phyloP scores from a whole-genome alignment of 345 rosid species.

The Bretschneidera sinensis region DNA sequence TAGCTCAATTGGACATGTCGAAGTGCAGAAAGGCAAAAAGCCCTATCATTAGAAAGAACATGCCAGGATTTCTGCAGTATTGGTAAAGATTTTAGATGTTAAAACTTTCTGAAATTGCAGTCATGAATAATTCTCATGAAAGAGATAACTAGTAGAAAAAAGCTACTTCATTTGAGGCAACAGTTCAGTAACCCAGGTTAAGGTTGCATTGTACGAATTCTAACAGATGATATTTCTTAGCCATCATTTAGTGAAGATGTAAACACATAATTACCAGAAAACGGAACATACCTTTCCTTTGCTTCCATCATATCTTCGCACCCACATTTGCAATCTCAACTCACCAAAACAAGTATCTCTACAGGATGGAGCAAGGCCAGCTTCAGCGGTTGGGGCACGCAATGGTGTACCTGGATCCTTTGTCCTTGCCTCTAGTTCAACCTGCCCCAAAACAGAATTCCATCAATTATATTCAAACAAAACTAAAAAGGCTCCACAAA shows the following conservation, averaged over 20 bases:
- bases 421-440: slow-evolving; percentile 74
- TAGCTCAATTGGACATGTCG: too few species aligned
- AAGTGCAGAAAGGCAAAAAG: too few species aligned
- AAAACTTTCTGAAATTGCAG: background rate
- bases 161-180: too few species aligned
- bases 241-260: too few species aligned
- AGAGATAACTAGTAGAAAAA: too few species aligned
- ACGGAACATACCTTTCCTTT: slow-evolving; percentile 70
- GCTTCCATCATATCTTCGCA: slow-evolving; percentile 56
- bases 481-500: background rate
- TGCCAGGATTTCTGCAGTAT: too few species aligned
- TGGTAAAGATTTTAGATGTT: too few species aligned
- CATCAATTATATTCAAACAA: slow-evolving; percentile 1
- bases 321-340: slow-evolving; percentile 79
- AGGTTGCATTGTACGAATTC: too few species aligned
- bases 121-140: background rate
- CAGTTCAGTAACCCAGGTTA: too few species aligned
- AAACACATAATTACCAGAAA: too few species aligned
- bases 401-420: slow-evolving; percentile 71
- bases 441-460: slow-evolving; percentile 35
- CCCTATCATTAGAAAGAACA: too few species aligned
- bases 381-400: slow-evolving; percentile 84
- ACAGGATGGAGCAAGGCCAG: slow-evolving; percentile 84
- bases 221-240: too few species aligned
- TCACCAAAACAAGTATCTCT: slow-evolving; percentile 76